Base-by-base conservation (phyloP, 2,329 filamentous ascomycete genomes). In the Celoporthe dispersa region DNA sequence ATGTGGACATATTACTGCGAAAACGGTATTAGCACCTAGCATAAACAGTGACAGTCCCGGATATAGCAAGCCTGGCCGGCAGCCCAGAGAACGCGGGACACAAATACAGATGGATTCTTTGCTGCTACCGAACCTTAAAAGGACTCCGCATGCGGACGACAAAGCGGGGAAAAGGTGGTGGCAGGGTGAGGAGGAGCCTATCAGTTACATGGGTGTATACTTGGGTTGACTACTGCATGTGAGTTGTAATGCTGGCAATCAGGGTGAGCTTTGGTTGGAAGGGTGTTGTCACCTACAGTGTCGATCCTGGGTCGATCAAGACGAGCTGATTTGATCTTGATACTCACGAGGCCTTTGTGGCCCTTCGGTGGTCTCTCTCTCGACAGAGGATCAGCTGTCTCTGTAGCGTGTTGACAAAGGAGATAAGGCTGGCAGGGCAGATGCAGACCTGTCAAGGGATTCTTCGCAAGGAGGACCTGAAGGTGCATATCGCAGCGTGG, bases 141-240 rank as follows among this genome's bases (percentile, higher is more conserved):
- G 16, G 6, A 44, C 19, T 7, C 41, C 19, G 44, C 19, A n/a
- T 48, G 44, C 44, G 16, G 44, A 48, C 19, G 22, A 19, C 7
- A 22, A 48, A 48, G 44, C 19, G 44, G 44, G 44, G 44, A 3
- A n/a, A 19, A 6, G 6, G 44, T 2, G 19, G 39, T 41, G 39
- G 39, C 39, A 41, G 41, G 16, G 19, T 22, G 22, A 53, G 2
- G n/a, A n/a, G 48, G 25, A 14, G 51, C 51, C 25, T 55, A 28
- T 31, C 53, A 57, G 12, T 31, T 31, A 31, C 44, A 48, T 48
- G 44, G 25, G 53, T 31, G 28, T 57, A 33, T 28, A 55, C 25
- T 55, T 55, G 51, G 51, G 9, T 16, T 35, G 55, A 33, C 55
- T 60, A 60, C 31, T 60, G 55, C 55, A 60, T 35, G 55, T 60